A percentile compares a stretch with the other conserved stretches of the same genome.
Evolutionary conservation across 2,329 filamentous ascomycete genomes (phyloP).

Genomic region (Fonsecaea erecta): DNA sequence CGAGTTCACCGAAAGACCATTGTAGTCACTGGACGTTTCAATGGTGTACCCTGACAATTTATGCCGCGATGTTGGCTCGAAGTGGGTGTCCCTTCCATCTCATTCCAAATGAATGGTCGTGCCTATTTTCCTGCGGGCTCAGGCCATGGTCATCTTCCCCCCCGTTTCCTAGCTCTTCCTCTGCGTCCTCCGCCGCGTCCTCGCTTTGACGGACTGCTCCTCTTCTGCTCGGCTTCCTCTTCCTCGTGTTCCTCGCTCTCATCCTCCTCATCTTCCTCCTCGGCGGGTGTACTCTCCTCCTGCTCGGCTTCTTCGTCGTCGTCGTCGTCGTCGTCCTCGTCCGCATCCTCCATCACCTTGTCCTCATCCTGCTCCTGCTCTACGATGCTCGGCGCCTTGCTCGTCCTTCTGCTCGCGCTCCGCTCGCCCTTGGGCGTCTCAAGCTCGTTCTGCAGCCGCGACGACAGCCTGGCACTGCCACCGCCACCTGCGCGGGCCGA

Average conservation of each 20-base stretch:
- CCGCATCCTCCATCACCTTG: conserved; percentile 36
- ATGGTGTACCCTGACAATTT: too few species aligned
- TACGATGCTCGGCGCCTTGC: conserved; percentile 41
- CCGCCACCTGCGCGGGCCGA: conserved; percentile 4
- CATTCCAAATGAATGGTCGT: not conserved
- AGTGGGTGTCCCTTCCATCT: not conserved
- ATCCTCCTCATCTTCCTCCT: conserved; percentile 45
- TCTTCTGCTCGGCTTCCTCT: conserved; percentile 25
- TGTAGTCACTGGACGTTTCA: too few species aligned
- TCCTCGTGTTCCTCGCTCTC: conserved; percentile 45
- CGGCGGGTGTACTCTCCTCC: conserved; percentile 44
- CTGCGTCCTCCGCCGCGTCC: conserved; percentile 12
- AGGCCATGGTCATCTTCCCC: too few species aligned
- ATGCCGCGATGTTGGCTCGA: not conserved
- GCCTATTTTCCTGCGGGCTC: not conserved
- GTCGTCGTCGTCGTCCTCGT: too few species aligned
- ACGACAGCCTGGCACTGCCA: conserved; percentile 42
- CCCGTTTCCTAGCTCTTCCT: conserved; percentile 43
- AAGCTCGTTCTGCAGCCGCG: conserved; percentile 47
- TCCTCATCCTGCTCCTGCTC: conserved; percentile 44
- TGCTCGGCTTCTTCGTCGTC: conserved; percentile 49
- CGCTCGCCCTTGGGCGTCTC: conserved; percentile 39
- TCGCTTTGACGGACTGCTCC: conserved; percentile 17
- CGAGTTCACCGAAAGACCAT: too few species aligned
- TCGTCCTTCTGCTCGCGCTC: conserved; percentile 35